Percentiles rank a stretch among this genome's conserved stretches.
Evolutionary conservation across 2,329 filamentous ascomycete genomes (phyloP).

Genomic region (Colletotrichum lindemuthianum): DNA sequence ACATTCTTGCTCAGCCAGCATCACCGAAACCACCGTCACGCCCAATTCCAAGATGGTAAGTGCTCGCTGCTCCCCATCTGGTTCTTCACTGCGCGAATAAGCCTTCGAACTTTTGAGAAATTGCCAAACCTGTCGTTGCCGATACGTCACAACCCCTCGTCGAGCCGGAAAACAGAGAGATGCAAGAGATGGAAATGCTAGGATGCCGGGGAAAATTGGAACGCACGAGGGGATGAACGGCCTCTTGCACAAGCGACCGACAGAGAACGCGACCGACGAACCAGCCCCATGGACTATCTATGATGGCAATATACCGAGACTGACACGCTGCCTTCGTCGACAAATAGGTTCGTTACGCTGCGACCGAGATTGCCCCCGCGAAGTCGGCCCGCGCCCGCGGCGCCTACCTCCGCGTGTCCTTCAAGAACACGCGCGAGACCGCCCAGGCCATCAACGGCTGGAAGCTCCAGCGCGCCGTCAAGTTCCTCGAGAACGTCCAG

Average conservation of each 20-base stretch:
- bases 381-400: conserved; percentile 98
- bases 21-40: conserved; percentile 64
- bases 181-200: conserved; percentile 3
- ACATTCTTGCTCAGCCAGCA: too few species aligned
- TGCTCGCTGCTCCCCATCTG: conserved; percentile 42
- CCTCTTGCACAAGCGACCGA: too few species aligned
- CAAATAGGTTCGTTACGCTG: conserved; percentile 91
- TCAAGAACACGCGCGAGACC: conserved; percentile 99
- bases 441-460: conserved; percentile 99
- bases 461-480: conserved; percentile 94
- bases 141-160: background rate
- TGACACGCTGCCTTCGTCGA: conserved; percentile 34
- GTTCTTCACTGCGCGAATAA: too few species aligned
- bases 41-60: conserved; percentile 68
- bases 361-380: conserved; percentile 83
- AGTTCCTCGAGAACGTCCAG: conserved; percentile 98
- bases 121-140: background rate
- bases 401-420: conserved; percentile 98
- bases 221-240: background rate
- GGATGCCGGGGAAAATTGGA: conserved; percentile 16
- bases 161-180: too few species aligned
- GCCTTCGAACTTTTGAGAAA: too few species aligned
- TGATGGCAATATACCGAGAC: conserved; percentile 9
- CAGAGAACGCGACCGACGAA: too few species aligned
- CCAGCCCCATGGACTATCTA: too few species aligned